Evolutionary conservation across 495 filamentous ascomycete species (phyloP).

Genomic region (Podospora conica): DNA sequence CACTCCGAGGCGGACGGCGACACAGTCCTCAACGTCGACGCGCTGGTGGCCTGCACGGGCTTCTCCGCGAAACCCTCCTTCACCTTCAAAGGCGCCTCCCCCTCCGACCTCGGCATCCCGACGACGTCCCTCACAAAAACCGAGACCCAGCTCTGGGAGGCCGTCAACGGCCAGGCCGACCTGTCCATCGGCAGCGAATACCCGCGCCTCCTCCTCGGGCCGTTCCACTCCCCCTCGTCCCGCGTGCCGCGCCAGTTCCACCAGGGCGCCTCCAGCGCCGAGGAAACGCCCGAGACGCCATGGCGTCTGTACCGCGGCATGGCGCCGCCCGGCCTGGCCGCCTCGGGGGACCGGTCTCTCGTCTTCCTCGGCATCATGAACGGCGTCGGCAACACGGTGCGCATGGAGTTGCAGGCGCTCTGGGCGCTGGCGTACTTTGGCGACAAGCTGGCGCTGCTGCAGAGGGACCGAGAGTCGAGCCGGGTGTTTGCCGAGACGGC

Average conservation of each 20-base stretch:
- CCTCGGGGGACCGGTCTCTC: slow-evolving; percentile 28
- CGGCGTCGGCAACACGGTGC: slow-evolving; percentile 47
- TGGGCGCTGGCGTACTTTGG: slow-evolving; percentile 38
- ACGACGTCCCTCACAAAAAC: background rate
- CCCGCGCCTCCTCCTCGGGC: slow-evolving; percentile 45
- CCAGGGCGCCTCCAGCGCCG: background rate
- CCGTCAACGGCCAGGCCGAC: slow-evolving; percentile 44
- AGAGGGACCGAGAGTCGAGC: slow-evolving; percentile 29
- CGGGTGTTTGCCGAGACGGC: slow-evolving; percentile 39
- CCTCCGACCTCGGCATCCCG: slow-evolving; percentile 19
- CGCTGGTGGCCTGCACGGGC: slow-evolving; percentile 59
- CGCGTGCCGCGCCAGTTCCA: slow-evolving; percentile 4
- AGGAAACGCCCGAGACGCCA: slow-evolving; percentile 24
- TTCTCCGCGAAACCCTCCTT: slow-evolving; percentile 34
- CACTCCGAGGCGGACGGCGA: slow-evolving; percentile 32
- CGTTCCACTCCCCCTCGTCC: slow-evolving; percentile 12
- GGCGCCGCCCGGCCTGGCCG: slow-evolving; percentile 44
- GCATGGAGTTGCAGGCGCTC: slow-evolving; percentile 22
- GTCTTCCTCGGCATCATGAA: slow-evolving; percentile 59
- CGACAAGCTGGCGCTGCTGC: slow-evolving; percentile 23
- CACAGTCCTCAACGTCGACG: slow-evolving; percentile 43
- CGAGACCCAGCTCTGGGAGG: slow-evolving; percentile 13
- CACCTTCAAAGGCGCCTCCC: slow-evolving; percentile 5
- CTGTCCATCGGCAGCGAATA: slow-evolving; percentile 50
- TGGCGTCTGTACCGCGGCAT: slow-evolving; percentile 60